These are phyloP conservation scores for Calonectria pauciramosa DNA, from an alignment of 2,329 filamentous ascomycete species.

Conservation along the genomic window DNA sequence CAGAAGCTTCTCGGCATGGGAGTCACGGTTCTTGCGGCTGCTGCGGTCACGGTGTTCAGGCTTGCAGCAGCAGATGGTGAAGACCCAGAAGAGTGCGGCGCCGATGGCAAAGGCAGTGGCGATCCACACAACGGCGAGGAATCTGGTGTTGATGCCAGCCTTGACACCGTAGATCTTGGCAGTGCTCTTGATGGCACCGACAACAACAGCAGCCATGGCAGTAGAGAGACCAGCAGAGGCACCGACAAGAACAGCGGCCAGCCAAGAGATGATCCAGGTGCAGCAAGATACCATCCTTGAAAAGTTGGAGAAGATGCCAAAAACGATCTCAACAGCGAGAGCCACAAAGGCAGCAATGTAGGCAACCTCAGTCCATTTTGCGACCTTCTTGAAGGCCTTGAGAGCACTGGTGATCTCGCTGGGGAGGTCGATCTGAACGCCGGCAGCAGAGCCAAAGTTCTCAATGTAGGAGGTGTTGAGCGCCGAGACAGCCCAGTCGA, in stretches of 20 bases:
- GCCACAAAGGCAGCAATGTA: constrained; percentile 81
- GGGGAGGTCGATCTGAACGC: constrained; percentile 75
- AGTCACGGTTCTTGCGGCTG: constrained; percentile 51
- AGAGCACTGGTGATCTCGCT: constrained; percentile 76
- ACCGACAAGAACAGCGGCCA: constrained; percentile 69
- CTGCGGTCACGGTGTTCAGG: constrained; percentile 49
- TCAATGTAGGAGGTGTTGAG: constrained; percentile 74
- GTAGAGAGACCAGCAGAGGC: constrained; percentile 81
- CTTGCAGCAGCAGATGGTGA: constrained; percentile 87
- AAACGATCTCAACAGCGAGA: constrained; percentile 78
- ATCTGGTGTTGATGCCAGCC: constrained; percentile 75
- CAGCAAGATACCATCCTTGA: constrained; percentile 85
- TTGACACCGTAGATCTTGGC: constrained; percentile 80
- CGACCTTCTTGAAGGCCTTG: constrained; percentile 79
- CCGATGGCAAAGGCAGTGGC: constrained; percentile 82
- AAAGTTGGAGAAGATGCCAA: constrained; percentile 88
- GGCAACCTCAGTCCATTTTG: constrained; percentile 86
- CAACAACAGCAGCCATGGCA: constrained; percentile 78
- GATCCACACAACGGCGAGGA: constrained; percentile 83
- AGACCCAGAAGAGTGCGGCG: constrained; percentile 89
- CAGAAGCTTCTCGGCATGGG: constrained; percentile 66
- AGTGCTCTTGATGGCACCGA: constrained; percentile 64
- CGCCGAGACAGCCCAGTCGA: constrained; percentile 82
- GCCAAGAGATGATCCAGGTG: constrained; percentile 80
- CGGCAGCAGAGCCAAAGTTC: constrained; percentile 61